Conservation (phyloP, 345 rosid species). For the Euphorbia tirucalli region DNA sequence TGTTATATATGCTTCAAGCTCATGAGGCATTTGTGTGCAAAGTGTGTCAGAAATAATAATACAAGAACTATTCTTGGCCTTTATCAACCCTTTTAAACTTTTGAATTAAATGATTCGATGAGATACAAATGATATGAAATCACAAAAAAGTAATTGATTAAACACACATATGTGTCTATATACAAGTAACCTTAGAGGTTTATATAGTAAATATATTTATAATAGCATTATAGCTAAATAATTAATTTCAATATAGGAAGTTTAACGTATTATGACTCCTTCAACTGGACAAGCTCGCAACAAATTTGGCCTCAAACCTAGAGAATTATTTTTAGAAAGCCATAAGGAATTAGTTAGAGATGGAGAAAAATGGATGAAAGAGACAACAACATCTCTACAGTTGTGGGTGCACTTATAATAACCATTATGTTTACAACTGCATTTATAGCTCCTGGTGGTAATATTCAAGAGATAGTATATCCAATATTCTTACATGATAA, state of each 20-base stretch:
- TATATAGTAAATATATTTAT: no score
- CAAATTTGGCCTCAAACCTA: conserved; percentile 11
- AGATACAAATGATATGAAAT: no score
- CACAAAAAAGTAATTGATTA: no score
- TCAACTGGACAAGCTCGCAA: conserved; percentile 2
- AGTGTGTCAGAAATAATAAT: no score
- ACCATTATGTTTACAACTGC: conserved; percentile 22
- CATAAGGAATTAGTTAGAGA: neutral
- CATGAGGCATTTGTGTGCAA: no score
- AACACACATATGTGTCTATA: no score
- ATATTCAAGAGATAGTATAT: conserved; percentile 2
- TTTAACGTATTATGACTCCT: conserved; percentile 18
- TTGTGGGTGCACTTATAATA: conserved; percentile 20
- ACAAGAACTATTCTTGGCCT: no score
- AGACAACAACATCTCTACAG: conserved; percentile 15
- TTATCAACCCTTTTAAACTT: no score
- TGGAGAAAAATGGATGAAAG: conserved; percentile 24
- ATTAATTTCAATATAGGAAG: conserved; percentile 9
- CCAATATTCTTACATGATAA: conserved; percentile 3
- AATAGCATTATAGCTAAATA: neutral
- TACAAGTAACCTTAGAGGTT: no score
- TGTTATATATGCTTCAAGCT: no score
- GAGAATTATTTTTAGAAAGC: conserved; percentile 16
- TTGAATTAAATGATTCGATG: no score
- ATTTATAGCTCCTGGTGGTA: conserved; percentile 28